These are phyloP conservation scores for Kalmusia sp. DNA, from an alignment of 2,329 filamentous ascomycete species.

Conservation along the genomic window DNA sequence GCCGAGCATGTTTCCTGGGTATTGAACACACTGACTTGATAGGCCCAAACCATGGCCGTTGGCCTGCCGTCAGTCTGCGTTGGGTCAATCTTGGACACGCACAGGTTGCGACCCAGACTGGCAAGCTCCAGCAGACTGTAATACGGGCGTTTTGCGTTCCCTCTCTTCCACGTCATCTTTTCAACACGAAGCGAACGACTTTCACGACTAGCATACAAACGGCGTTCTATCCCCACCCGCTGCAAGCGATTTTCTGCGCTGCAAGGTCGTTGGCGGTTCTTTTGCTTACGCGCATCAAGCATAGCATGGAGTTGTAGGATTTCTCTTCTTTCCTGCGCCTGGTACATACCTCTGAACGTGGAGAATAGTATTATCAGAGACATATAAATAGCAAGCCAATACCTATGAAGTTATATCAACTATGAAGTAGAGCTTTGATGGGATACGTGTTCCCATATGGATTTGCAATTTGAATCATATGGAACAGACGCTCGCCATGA, in stretches of 20 bases:
- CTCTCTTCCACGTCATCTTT: neutral
- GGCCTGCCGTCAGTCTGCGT: neutral
- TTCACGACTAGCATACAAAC: constrained; percentile 2
- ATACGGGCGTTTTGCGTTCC: neutral
- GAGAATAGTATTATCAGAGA: no score
- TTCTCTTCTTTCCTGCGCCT: neutral
- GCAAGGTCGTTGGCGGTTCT: constrained; percentile 13
- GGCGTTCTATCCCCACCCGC: constrained; percentile 5
- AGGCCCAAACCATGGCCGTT: no score
- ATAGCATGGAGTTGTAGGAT: constrained; percentile 35
- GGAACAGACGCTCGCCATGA: no score
- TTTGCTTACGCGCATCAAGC: constrained; percentile 20
- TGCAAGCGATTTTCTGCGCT: neutral
- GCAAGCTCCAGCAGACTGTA: neutral
- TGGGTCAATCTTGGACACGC: neutral
- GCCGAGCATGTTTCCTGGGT: constrained; percentile 31
- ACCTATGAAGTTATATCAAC: no score
- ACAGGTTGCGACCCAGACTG: neutral
- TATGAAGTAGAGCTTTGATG: no score
- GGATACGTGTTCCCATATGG: no score
- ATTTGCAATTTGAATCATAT: no score
- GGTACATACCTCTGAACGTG: no score
- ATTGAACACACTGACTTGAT: no score
- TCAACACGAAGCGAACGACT: neutral
- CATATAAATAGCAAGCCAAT: no score